These are phyloP conservation scores for Leucoagaricus sp. DNA, from an alignment of 1,284 basidiomycete species.

Conservation along the genomic window DNA sequence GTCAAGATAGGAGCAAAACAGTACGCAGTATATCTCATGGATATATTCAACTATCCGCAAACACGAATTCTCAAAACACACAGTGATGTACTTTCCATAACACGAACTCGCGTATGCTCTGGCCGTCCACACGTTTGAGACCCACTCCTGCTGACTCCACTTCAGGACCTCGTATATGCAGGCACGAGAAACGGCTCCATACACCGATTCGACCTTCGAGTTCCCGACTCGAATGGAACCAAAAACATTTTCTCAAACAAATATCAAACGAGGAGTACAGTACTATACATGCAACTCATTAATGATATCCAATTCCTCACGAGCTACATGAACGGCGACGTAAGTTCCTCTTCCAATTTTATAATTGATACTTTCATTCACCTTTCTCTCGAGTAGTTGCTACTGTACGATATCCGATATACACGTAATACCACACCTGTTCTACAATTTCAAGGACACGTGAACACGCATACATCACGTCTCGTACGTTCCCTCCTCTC, in stretches of 20 bases:
- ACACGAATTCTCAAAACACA: constrained; percentile 46
- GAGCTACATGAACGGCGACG: constrained; percentile 61
- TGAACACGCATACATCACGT: constrained; percentile 50
- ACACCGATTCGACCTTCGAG: constrained; percentile 60
- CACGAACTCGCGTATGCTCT: constrained; percentile 46
- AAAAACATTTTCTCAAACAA: constrained; percentile 40
- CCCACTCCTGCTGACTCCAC: constrained; percentile 1
- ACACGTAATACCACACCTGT: constrained; percentile 40
- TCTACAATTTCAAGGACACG: constrained; percentile 53
- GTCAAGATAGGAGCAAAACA: constrained; percentile 46
- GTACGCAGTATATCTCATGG: constrained; percentile 50
- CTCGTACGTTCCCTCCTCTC: constrained; percentile 43
- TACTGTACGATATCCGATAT: constrained; percentile 65
- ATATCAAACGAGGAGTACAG: constrained; percentile 39
- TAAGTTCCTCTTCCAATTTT: too few relatives aligned
- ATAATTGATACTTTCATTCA: too few relatives aligned
- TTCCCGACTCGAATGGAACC: constrained; percentile 30
- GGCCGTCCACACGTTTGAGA: background rate
- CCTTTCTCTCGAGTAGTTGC: too few relatives aligned
- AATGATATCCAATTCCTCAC: constrained; percentile 55
- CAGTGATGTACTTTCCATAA: constrained; percentile 64
- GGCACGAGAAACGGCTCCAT: constrained; percentile 65
- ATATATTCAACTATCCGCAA: constrained; percentile 42
- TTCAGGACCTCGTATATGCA: constrained; percentile 55
- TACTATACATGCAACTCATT: constrained; percentile 53